phyloP scores from a whole-genome alignment of 257 asterid species.

The Coffea eugenioides region DNA sequence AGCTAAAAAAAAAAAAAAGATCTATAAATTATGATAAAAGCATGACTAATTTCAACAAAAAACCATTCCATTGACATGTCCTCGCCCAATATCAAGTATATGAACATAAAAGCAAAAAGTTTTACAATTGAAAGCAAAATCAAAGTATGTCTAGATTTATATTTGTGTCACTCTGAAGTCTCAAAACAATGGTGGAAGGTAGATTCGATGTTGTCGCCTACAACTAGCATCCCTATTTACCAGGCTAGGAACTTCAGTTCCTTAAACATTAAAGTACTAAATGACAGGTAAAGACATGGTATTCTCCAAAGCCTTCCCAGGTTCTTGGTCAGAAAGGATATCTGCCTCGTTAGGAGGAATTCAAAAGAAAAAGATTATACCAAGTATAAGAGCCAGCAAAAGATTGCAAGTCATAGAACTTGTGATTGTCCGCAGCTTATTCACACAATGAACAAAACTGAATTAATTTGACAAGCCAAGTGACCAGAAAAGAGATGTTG shows the following conservation, averaged over 20 bases:
- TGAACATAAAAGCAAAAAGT: neutral
- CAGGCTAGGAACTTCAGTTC: neutral
- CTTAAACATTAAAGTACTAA: neutral
- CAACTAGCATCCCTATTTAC: neutral
- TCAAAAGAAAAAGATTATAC: neutral
- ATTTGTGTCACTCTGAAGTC: neutral
- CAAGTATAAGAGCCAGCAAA: neutral
- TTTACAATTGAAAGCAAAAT: constrained; percentile 5
- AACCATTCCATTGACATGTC: neutral
- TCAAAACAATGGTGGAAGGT: neutral
- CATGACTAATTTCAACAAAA: neutral
- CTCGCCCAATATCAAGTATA: neutral
- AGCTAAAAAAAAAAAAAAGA: too few relatives aligned
- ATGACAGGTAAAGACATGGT: neutral
- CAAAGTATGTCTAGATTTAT: neutral
- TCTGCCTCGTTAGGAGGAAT: neutral
- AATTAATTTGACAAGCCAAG: neutral
- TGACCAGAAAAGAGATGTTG: neutral
- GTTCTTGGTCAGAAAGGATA: neutral
- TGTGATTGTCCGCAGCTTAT: neutral
- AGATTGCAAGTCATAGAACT: neutral
- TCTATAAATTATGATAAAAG: neutral
- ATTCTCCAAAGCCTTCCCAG: neutral
- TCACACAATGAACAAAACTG: neutral
- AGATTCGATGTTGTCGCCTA: neutral